phyloP scores from a whole-genome alignment of 2,329 filamentous ascomycete species.

The Fusarium tuaranense region DNA sequence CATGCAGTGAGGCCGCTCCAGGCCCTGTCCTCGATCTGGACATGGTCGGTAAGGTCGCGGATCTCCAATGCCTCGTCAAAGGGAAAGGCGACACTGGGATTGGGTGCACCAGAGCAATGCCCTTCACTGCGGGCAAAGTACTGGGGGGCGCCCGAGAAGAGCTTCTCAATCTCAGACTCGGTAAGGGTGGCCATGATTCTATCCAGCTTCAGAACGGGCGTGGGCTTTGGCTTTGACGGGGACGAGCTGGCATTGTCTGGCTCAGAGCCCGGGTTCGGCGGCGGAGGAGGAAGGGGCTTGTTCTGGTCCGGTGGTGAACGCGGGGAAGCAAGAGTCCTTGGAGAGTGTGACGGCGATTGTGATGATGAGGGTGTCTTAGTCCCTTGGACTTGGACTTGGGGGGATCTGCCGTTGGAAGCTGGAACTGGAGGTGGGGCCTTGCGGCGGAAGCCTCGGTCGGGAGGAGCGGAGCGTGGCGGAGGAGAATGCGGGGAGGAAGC shows the following conservation, averaged over 20 bases:
- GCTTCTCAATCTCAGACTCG: conserved; percentile 72
- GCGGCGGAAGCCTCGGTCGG: conserved; percentile 42
- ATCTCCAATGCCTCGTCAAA: conserved; percentile 73
- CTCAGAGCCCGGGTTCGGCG: conserved; percentile 55
- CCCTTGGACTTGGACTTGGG: conserved; percentile 18
- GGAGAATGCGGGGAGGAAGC: conserved; percentile 42
- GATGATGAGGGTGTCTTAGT: conserved; percentile 37
- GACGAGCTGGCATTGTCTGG: conserved; percentile 37
- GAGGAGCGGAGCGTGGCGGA: conserved; percentile 41
- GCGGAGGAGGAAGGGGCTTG: conserved; percentile 68
- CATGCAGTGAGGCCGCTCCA: conserved; percentile 73
- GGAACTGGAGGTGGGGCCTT: conserved; percentile 32
- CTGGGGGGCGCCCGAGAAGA: conserved; percentile 82
- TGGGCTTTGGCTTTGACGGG: conserved; percentile 47
- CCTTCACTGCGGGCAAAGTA: conserved; percentile 73
- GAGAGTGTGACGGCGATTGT: conserved; percentile 42
- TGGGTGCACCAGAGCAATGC: conserved; percentile 69
- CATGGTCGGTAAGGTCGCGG: conserved; percentile 73
- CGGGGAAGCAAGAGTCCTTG: conserved; percentile 45
- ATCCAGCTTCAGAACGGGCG: conserved; percentile 62
- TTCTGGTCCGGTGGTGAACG: conserved; percentile 61
- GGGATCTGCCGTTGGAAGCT: conserved; percentile 18
- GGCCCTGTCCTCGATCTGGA: conserved; percentile 71
- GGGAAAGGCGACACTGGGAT: conserved; percentile 74
- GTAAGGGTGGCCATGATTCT: conserved; percentile 71